Evolutionary conservation across 2,329 filamentous ascomycete genomes (phyloP).

Genomic region (Tolypocladium paradoxum): DNA sequence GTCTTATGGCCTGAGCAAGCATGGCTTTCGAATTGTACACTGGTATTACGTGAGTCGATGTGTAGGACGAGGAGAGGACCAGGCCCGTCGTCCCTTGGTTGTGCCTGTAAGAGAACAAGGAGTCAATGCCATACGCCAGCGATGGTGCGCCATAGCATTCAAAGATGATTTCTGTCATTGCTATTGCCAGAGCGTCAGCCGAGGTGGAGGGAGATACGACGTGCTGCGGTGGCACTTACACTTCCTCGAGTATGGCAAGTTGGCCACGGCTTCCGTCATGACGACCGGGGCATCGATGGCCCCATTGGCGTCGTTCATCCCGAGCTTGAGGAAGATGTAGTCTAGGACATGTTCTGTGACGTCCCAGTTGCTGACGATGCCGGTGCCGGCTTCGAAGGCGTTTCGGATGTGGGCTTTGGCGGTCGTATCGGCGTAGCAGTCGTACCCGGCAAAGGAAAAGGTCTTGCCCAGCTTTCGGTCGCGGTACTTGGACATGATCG

Average conservation of each 20-base stretch:
- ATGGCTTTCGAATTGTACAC: conserved; percentile 80
- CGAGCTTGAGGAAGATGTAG: conserved; percentile 89
- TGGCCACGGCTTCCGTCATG: conserved; percentile 92
- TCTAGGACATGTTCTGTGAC: conserved; percentile 91
- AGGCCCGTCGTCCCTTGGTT: conserved; percentile 82
- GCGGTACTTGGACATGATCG: conserved; percentile 89
- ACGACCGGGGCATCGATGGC: conserved; percentile 77
- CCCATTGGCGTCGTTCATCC: conserved; percentile 65
- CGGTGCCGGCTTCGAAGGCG: conserved; percentile 82
- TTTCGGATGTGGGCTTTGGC: conserved; percentile 82
- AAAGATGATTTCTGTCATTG: conserved; percentile 95
- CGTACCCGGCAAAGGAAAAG: conserved; percentile 82
- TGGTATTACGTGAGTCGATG: conserved; percentile 89
- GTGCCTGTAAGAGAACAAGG: conserved; percentile 88
- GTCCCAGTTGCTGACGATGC: conserved; percentile 95
- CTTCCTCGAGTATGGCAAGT: conserved; percentile 77
- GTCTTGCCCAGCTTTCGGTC: conserved; percentile 89
- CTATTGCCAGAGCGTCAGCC: conserved; percentile 32
- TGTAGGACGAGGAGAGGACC: conserved; percentile 85
- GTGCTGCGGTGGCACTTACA: conserved; percentile 42
- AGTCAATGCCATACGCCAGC: conserved; percentile 89
- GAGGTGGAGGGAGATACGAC: neutral
- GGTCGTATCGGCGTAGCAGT: conserved; percentile 91
- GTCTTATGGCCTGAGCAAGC: conserved; percentile 70
- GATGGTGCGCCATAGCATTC: conserved; percentile 90